phyloP scores from a whole-genome alignment of 2,329 filamentous ascomycete species.

The Fusarium floridanum region DNA sequence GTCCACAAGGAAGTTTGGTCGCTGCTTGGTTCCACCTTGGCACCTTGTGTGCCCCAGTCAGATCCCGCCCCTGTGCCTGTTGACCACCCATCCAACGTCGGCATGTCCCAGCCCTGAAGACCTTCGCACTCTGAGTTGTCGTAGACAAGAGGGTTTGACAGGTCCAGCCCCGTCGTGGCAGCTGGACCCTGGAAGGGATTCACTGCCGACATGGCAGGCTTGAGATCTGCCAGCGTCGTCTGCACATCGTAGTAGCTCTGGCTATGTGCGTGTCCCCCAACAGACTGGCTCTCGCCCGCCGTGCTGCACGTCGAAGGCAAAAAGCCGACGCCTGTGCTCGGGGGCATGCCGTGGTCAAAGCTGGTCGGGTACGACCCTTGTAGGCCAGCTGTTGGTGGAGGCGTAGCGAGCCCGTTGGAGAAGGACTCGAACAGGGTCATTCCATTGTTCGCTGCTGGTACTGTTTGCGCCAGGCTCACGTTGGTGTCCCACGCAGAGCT shows the following conservation, averaged over 20 bases:
- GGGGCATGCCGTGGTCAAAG: conserved; percentile 57
- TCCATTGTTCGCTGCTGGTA: conserved; percentile 51
- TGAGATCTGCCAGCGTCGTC: conserved; percentile 50
- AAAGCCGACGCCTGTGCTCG: conserved; percentile 48
- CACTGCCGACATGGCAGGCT: conserved; percentile 49
- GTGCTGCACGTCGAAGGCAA: conserved; percentile 48
- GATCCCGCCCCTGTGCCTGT: conserved; percentile 44
- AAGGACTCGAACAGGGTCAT: conserved; percentile 64
- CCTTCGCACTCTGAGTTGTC: conserved; percentile 51
- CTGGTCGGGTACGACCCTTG: conserved; percentile 60
- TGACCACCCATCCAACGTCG: conserved; percentile 53
- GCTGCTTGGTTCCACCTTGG: conserved; percentile 48
- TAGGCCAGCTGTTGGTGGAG: conserved; percentile 67
- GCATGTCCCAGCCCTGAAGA: conserved; percentile 56
- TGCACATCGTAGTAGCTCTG: conserved; percentile 52
- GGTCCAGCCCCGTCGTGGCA: conserved; percentile 48
- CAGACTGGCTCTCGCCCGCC: conserved; percentile 43
- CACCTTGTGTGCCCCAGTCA: conserved; percentile 50
- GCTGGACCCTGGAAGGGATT: conserved; percentile 48
- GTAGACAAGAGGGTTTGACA: conserved; percentile 52
- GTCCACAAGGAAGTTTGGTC: conserved; percentile 54
- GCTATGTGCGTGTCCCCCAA: conserved; percentile 42
- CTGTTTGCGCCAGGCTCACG: conserved; percentile 49
- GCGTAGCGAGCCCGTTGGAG: conserved; percentile 66
- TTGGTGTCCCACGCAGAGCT: conserved; percentile 61